A percentile compares a stretch with the other conserved stretches of the same genome.
Evolutionary conservation across 1,284 basidiomycete species (phyloP).

Genomic region (Ganoderma sp.): DNA sequence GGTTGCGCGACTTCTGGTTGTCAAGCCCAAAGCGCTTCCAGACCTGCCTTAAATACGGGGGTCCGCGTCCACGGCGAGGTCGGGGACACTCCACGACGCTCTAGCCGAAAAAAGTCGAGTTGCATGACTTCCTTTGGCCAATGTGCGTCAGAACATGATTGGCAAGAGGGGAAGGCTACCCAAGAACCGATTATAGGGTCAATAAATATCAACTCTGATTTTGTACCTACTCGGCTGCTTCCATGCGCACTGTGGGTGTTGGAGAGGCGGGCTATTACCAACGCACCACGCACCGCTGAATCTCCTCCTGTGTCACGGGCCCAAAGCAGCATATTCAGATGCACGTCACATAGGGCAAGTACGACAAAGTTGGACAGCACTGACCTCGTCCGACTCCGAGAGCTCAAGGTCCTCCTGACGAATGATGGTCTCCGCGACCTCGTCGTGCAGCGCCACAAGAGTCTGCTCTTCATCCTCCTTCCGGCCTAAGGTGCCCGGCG

Average conservation of each 20-base stretch:
- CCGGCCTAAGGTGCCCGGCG: neutral
- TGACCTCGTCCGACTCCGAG: neutral
- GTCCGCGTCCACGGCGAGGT: neutral
- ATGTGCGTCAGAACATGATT: too few relatives aligned
- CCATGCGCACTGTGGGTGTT: neutral
- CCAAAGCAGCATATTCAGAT: neutral
- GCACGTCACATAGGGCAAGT: neutral
- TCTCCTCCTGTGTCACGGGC: neutral
- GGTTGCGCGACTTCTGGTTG: slow-evolving; percentile 46
- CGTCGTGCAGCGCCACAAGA: neutral
- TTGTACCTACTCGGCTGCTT: neutral
- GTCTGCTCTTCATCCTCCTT: neutral
- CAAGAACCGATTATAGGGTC: neutral
- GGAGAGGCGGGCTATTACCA: neutral
- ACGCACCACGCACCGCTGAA: neutral
- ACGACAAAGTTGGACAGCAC: neutral
- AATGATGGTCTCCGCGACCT: neutral
- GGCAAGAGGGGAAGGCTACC: too few relatives aligned
- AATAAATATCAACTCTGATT: too few relatives aligned
- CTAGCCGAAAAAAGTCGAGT: too few relatives aligned
- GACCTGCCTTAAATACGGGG: neutral
- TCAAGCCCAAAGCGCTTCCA: slow-evolving; percentile 33
- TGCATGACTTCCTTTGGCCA: too few relatives aligned
- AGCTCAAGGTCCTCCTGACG: neutral
- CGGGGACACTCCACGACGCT: too few relatives aligned